phyloP scores from a whole-genome alignment of 768 basidiomycete species.

The Krasilnikovozyma curviuscula region DNA sequence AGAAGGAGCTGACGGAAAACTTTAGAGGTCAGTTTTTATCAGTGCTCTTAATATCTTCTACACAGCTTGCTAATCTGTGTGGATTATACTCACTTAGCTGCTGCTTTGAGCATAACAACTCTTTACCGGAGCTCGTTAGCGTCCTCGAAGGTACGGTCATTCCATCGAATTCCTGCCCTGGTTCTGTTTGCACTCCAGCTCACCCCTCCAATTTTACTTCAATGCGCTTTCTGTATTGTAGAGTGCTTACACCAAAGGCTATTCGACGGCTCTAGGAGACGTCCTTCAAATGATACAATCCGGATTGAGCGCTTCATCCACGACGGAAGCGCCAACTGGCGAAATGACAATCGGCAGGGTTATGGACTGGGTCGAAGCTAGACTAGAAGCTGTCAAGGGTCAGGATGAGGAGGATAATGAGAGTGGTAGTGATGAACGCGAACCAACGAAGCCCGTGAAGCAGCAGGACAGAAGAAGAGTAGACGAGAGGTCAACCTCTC shows the following conservation, averaged over 20 bases:
- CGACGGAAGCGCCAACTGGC: neutral
- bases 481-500: too few species aligned
- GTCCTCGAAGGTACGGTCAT: conserved; percentile 18
- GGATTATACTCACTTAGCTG: conserved; percentile 2
- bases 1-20: conserved; percentile 19
- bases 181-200: neutral
- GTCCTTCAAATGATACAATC: conserved; percentile 16
- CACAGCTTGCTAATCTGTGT: neutral
- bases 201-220: conserved; percentile 4
- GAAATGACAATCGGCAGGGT: conserved; percentile 15
- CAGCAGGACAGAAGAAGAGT: too few species aligned
- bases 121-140: conserved; percentile 15
- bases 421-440: neutral
- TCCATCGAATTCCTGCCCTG: neutral
- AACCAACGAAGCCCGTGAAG: too few species aligned
- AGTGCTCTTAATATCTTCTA: neutral
- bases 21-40: conserved; percentile 14
- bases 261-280: conserved; percentile 11
- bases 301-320: conserved; percentile 11
- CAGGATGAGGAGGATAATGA: conserved; percentile 10
- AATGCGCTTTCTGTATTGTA: neutral
- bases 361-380: conserved; percentile 19
- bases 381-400: conserved; percentile 13
- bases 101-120: conserved; percentile 16
- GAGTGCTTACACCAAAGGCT: conserved; percentile 10